Base-by-base conservation (phyloP, 176 grass and related monocot genomes). In the Carex myosuroides region DNA sequence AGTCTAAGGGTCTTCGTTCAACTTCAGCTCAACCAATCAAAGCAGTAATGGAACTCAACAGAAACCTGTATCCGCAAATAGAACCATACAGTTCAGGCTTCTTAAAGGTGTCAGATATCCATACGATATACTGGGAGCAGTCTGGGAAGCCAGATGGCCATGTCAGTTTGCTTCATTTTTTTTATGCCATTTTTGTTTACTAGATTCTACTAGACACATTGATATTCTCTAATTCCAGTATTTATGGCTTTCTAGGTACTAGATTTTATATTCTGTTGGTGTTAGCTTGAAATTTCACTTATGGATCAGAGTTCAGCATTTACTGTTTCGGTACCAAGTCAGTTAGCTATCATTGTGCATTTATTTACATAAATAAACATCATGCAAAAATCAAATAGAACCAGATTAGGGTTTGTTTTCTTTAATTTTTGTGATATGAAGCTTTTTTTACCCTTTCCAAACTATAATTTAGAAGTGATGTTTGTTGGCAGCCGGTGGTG, bases 111-210 rank as follows among this genome's bases (percentile, higher is more conserved):
- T 99, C 96, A 55, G 86, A 89, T 83, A 54, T 89, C 70, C 96
- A 98, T 84, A 89, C 91, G 10, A 88, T 98, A 85, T 95, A 92
- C 89, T 95, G 90, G 86, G 93, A 98, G 85, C 93, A 95, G 85
- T 98, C 96, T 20, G 96, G 96, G 30, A 95, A 95, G 17, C 92
- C 96, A 8, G 73, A 85, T 8, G 96, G 96, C 6, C 88, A 95
- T 84, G 96, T 98, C 79, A 92, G 89, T 84, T 39, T 60, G 1
- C 78, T n/a, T 29, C 6, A 13, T 83, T 64, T 32, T 32, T 11
- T 14, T 24, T 82, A 13, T 21, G 57, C 9, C 57, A 64, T 60
- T 61, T 46, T n/a, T 57, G 12, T 56, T 48, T 52, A n/a, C 12
- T 75, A 11, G 71, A 48, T 17, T 60, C 11, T 54, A 33, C 20